Evolutionary conservation across 2,329 filamentous ascomycete species (phyloP), one percentile per base, ranked within the genome.

Genomic region (Neofusicoccum kwambonambiense): DNA sequence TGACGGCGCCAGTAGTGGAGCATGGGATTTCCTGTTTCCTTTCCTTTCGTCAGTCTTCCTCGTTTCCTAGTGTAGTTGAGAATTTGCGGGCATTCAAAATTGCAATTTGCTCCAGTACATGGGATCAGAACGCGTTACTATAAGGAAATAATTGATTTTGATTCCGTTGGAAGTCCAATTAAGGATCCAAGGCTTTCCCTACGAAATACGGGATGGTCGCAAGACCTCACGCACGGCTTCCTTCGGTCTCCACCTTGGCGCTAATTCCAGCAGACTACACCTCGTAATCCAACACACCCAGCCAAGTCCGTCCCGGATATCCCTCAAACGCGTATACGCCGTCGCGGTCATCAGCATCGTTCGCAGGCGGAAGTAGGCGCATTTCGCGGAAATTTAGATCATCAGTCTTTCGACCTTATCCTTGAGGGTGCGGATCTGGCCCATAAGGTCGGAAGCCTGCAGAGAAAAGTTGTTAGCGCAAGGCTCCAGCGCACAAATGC

Each of bases 331-430:
- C 27, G 7, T 37, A 27, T 15, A 15, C 17, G 41, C 12, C 3
- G 15, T 12, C 8, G 47, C 13, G 31, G 7, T 8, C 6, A 11
- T 3, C n/a, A 15, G 35, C 15, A 35, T 31, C 52, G 13, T 45
- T 5, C 27, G 27, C 27, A 7, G 27, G 27, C 27, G 13, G 39
- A n/a, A 31, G 15, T n/a, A 4, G 49, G 22, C 27, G 39, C 27
- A 9, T 27, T 22, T 19, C 15, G 15, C 35, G 27, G 34, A 15
- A 19, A 17, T 42, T 65, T 81, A 97, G 82, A 97, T 97, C 84
- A 94, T 93, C 71, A 97, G 86, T 73, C 93, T 87, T 86, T 98
- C 94, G 64, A 98, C 91, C 88, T 97, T 96, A 81, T 96, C 91
- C 85, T 94, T 96, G 75, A 97, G 84, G 69, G 89, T 85, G 73